Evolutionary conservation across 2,329 filamentous ascomycete species (phyloP).

Genomic region (Phialocephala sp.): DNA sequence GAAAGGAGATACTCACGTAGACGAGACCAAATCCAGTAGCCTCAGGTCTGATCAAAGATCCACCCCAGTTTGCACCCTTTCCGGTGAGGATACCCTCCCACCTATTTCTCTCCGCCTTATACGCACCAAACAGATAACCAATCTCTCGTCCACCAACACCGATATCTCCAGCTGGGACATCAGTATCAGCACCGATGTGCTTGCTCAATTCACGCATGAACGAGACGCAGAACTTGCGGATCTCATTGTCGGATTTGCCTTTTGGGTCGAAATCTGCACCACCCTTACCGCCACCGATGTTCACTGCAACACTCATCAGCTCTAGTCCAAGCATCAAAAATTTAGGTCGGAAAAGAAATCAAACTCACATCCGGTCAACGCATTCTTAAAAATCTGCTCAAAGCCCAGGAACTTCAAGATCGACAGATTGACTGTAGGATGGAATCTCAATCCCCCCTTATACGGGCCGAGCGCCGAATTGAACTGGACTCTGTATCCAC

Average conservation of each 20-base stretch:
- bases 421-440: constrained; percentile 82
- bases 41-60: constrained; percentile 91
- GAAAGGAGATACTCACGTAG: constrained; percentile 63
- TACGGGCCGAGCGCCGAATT: constrained; percentile 97
- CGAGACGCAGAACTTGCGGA: constrained; percentile 92
- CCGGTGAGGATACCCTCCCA: constrained; percentile 97
- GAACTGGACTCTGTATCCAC: constrained; percentile 96
- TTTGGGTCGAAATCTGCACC: constrained; percentile 99
- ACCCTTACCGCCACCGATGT: constrained; percentile 97
- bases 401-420: constrained; percentile 97
- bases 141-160: constrained; percentile 92
- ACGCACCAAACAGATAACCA: constrained; percentile 92
- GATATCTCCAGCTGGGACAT: constrained; percentile 96
- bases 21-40: constrained; percentile 96
- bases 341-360: neutral
- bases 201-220: constrained; percentile 97
- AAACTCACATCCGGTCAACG: constrained; percentile 84
- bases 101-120: constrained; percentile 84
- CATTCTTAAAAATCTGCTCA: constrained; percentile 99
- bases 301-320: constrained; percentile 57
- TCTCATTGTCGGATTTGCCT: constrained; percentile 96
- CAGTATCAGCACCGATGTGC: constrained; percentile 95
- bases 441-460: constrained; percentile 96
- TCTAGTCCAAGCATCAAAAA: neutral
- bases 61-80: constrained; percentile 93